These are phyloP conservation scores for Epichloe typhina DNA, from an alignment of 2,329 filamentous ascomycete genomes.

Conservation along the genomic window DNA sequence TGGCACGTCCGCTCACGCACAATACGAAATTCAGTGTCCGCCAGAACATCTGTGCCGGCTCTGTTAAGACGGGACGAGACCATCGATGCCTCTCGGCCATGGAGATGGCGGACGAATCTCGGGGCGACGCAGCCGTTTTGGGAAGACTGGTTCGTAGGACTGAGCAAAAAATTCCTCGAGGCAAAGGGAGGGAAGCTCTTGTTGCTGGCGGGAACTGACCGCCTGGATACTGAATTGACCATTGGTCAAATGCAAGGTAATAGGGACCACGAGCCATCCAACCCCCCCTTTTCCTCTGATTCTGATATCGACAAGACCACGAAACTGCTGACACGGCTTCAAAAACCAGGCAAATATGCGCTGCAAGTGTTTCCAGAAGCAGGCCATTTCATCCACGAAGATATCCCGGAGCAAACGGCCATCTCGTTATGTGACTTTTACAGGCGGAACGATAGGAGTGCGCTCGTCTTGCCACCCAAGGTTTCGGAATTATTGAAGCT, in stretches of 20 bases:
- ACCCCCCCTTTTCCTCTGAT: not conserved
- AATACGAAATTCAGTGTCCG: slow-evolving; percentile 70
- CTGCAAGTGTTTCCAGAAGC: slow-evolving; percentile 89
- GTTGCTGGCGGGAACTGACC: slow-evolving; percentile 76
- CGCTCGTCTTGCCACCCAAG: slow-evolving; percentile 80
- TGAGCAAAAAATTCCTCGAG: slow-evolving; percentile 77
- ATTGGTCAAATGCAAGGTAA: slow-evolving; percentile 94
- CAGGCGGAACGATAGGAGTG: slow-evolving; percentile 74
- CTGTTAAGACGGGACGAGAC: slow-evolving; percentile 44
- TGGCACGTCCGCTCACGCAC: slow-evolving; percentile 90
- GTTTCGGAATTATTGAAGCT: slow-evolving; percentile 60
- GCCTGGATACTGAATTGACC: slow-evolving; percentile 80
- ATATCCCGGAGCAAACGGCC: slow-evolving; percentile 82
- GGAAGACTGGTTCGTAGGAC: slow-evolving; percentile 83
- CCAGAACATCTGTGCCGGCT: slow-evolving; percentile 74
- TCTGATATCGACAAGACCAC: slow-evolving; percentile 5
- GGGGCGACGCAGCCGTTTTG: slow-evolving; percentile 77
- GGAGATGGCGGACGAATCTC: slow-evolving; percentile 80
- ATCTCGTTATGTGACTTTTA: slow-evolving; percentile 81
- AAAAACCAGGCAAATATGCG: slow-evolving; percentile 66
- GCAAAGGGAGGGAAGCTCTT: slow-evolving; percentile 75
- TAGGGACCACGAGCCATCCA: not conserved
- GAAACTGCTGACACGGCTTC: not conserved
- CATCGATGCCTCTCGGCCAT: slow-evolving; percentile 32
- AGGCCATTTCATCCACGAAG: slow-evolving; percentile 94